Base-by-base conservation (phyloP, 2,329 filamentous ascomycete genomes). In the Berkeleyomyces basicola region DNA sequence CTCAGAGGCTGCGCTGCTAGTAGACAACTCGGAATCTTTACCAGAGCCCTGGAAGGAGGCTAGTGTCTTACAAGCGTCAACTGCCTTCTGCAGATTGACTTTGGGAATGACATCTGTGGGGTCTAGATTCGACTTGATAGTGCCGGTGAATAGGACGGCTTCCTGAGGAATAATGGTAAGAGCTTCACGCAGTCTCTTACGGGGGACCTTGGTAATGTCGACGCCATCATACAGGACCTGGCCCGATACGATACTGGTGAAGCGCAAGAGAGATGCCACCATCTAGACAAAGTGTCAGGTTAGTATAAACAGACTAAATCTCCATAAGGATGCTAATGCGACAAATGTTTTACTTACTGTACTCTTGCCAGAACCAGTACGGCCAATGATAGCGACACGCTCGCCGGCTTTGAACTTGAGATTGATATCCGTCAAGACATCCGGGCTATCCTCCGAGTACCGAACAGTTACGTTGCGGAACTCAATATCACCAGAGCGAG, bases 331-430 rank as follows among this genome's bases (percentile, higher is more conserved):
- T 23, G 23, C 23, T 23, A 23, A 42, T 16, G 36, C n/a, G 51
- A 68, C 73, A 68, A 67, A 90, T 77, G 7, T 11, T 7, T 5
- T n/a, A 37, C 51, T 55, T 39, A 55, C 51, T 0, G 87, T 90
- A 46, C 83, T 87, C 71, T 91, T 91, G 1, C 87, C 87, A 2
- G 84, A 87, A 0, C 85, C 82, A 0, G 87, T 90, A 2, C 87
- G 81, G 0, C 87, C 87, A 37, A 88, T 84, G 40, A 91, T 77
- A 0, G 87, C 87, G 0, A 85, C 86, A 63, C 84, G 85, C 43
- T 85, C 83, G 1, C 87, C 85, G 0, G 83, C 84, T 2, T 72
- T 69, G 57, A 77, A 74, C 7, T 70, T 71, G 9, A 77, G 69
- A 61, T 70, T 74, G 63, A 78, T 70, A 43, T 75, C 69, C 61